Base-by-base conservation (phyloP, 805 yeast genomes). In the Candida chauliodis region DNA sequence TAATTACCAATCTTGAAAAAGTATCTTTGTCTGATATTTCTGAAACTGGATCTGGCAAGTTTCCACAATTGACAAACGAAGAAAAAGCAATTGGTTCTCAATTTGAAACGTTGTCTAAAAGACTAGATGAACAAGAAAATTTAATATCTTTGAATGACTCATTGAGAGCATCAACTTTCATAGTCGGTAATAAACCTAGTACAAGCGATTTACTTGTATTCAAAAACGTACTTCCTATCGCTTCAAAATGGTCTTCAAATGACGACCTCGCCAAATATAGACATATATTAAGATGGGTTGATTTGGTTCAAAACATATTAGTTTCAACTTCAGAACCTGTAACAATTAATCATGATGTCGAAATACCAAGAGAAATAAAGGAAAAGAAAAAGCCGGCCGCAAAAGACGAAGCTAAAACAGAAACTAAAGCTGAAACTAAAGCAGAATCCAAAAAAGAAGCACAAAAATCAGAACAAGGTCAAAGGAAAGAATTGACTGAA, bases 201-300 rank as follows among this genome's bases (percentile, higher is more conserved):
- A 69, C 74, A 30, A 76, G 79, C n/a, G 99, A 93, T 59, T 72
- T 79, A 30, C 64, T 71, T 31, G 81, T 84, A 24, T 85, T 87
- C 51, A 79, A 80, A 36, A 69, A 77, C 24, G 79, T 81, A 25
- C 67, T 79, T 52, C 84, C 89, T 34, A 44, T 77, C 27, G 78
- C 84, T 27, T 66, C 69, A 37, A 63, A 71, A 44, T 76, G 86
- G 76, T 63, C 74, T 17, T 57, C 76, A 8, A 50, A 58, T 31
- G 79, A 76, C 24, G 76, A 80, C 28, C 63, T 80, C 48, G 79
- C 81, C 34, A 62, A 72, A 34, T 69, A 71, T 59, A 84, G 97
- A 75, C 97, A 91, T 63, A 71, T 91, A 42, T 65, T 88, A 44
- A 84, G 99, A 75, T 93, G 98, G 98, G 77, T 79, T 17, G 97